Evolutionary conservation across 371 early-diverging fungal genomes (phyloP), one percentile per base, ranked within the genome.

Genomic region (Syncephalastrum monosporum): DNA sequence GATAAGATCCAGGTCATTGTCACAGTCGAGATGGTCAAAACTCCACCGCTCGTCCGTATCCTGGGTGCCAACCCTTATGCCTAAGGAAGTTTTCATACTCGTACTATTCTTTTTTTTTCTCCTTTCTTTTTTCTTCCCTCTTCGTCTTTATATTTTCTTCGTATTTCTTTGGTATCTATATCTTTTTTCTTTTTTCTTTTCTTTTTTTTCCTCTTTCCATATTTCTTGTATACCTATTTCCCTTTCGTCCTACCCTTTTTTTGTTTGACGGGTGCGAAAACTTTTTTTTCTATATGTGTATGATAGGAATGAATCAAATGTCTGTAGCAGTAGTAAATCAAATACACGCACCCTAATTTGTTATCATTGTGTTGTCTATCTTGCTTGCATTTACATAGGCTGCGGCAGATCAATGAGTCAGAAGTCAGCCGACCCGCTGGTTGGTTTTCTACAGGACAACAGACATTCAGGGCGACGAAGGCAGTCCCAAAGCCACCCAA

Each of bases 31-130:
- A 80, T 83, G 43, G 68, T 72, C 19, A 74, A 78, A 44, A 86
- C 86, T 8, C 91, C 89, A 10, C 88, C 88, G 24, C 77, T 82
- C n/a, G 83, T 87, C 68, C 85, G 85, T 63, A 64, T 88, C 42
- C 61, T 82, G 53, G 83, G 85, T n/a, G 81, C 79, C 58, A 83
- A 88, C 55, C 88, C 87, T 19, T 78, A 67, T 49, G 74, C 77
- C 46, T 76, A 63, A 72, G 51, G 27, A 60, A 38, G 24, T 15
- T 6, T 46, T 46, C 19, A 5, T 46, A 5, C 47, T 46, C 23
- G 47, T 8, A 7, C 13, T 46, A 19, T 46, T 7, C 3, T 46
- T 19, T 33, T 33, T 33, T 33, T 10, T 46, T 46, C 10, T 46
- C n/a, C 16, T 46, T 46, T 10, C n/a, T 46, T 46, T 46, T 46